Evolutionary conservation across 345 rosid species (phyloP).

Genomic region (Salix viminalis): DNA sequence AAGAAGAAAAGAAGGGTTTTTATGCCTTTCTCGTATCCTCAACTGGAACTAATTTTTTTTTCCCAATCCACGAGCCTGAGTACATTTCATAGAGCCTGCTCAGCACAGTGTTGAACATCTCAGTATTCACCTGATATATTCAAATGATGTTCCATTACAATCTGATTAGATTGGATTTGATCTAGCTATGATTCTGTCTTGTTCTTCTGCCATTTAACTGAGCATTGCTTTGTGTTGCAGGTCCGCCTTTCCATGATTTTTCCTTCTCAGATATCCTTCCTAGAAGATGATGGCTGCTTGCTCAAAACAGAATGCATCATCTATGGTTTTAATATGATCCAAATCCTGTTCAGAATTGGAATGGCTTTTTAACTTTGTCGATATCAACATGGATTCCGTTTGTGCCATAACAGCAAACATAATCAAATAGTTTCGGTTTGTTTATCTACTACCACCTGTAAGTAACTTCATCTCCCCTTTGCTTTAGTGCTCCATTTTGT

Average conservation of each 20-base stretch:
- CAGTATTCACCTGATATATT: too few relatives aligned
- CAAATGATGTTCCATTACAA: too few relatives aligned
- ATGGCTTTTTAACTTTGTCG: not conserved
- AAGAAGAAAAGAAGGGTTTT: not conserved
- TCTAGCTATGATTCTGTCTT: not conserved
- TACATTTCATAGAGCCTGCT: too few relatives aligned
- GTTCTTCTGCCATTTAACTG: not conserved
- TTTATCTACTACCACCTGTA: not conserved
- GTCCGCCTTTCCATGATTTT: conserved; percentile 92
- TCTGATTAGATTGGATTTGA: too few relatives aligned
- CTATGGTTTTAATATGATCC: not conserved
- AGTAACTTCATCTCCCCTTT: not conserved
- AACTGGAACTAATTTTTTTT: too few relatives aligned
- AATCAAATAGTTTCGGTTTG: not conserved
- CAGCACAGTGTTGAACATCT: too few relatives aligned
- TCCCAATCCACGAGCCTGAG: too few relatives aligned
- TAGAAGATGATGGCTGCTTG: conserved; percentile 21
- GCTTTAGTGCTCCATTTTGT: not conserved
- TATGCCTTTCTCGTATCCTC: too few relatives aligned
- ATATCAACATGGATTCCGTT: not conserved
- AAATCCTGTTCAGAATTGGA: not conserved
- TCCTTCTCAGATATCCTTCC: conserved; percentile 63
- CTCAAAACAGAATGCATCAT: not conserved
- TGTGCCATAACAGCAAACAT: not conserved
- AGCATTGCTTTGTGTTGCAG: conserved; percentile 32